A percentile compares a stretch with the other conserved stretches of the same genome.
Evolutionary conservation across 352 stramenopile genomes (phyloP).

Genomic region (Pythium insidiosum): DNA sequence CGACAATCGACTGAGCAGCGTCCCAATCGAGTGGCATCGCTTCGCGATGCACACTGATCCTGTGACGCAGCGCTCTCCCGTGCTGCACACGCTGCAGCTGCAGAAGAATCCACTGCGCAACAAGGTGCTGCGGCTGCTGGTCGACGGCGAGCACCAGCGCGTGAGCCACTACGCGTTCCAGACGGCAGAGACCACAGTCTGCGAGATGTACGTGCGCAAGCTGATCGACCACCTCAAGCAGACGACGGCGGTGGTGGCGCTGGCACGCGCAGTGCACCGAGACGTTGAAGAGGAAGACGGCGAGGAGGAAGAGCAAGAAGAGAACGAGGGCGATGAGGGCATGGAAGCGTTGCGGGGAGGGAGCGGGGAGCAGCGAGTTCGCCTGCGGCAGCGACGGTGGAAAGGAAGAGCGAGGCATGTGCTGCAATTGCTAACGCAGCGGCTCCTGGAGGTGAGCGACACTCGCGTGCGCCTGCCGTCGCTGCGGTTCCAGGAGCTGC

Average conservation of each 20-base stretch:
- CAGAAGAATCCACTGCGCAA: constrained; percentile 34
- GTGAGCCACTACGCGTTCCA: constrained; percentile 1
- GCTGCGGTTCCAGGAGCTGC: constrained; percentile 3
- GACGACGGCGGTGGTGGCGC: constrained; percentile 4
- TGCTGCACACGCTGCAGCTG: constrained; percentile 33
- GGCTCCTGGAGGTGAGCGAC: constrained; percentile 18
- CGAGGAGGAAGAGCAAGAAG: too few species aligned
- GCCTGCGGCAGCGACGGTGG: constrained; percentile 18
- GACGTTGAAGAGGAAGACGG: constrained; percentile 5
- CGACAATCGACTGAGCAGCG: constrained; percentile 31
- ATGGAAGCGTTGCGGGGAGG: too few species aligned
- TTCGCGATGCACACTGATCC: constrained; percentile 21
- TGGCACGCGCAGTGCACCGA: constrained; percentile 4
- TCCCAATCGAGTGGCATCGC: constrained; percentile 40
- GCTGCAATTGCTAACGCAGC: constrained; percentile 28
- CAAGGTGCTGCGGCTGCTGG: constrained; percentile 25
- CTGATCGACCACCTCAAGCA: constrained; percentile 27
- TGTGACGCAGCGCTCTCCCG: constrained; percentile 1
- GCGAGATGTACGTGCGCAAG: constrained; percentile 40
- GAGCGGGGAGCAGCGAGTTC: too few species aligned
- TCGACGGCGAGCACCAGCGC: constrained; percentile 14
- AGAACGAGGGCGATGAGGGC: too few species aligned
- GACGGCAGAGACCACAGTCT: constrained; percentile 17
- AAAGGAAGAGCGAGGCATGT: constrained; percentile 39
- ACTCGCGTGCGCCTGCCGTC: too few species aligned